Evolutionary conservation across 2,329 filamentous ascomycete genomes (phyloP).

Genomic region (Diaporthe australafricana): DNA sequence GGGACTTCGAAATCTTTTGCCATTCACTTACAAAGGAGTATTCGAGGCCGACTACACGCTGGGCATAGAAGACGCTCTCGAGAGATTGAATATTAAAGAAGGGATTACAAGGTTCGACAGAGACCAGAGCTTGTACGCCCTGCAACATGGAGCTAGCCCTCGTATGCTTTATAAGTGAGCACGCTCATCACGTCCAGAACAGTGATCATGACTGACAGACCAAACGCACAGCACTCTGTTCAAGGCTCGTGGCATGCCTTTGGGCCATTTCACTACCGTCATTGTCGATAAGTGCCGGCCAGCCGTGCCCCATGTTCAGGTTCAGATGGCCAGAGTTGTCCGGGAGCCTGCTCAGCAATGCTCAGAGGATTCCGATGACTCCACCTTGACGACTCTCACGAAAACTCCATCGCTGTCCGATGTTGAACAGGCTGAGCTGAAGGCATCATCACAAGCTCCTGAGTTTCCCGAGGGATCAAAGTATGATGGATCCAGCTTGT

Average conservation of each 20-base stretch:
- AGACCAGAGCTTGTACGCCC: not conserved
- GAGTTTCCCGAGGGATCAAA: not conserved
- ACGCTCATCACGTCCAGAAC: not conserved
- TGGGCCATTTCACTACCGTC: not conserved
- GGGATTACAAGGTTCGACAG: slow-evolving; percentile 26
- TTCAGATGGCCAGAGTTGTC: not conserved
- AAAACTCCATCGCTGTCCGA: not conserved
- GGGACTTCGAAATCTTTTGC: slow-evolving; percentile 21
- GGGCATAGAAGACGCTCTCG: not conserved
- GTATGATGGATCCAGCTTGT: not conserved
- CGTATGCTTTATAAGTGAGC: slow-evolving; percentile 25
- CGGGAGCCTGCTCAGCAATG: not conserved
- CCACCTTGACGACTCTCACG: not conserved
- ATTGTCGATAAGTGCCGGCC: not conserved
- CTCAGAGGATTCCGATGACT: not conserved
- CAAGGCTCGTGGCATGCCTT: slow-evolving; percentile 31
- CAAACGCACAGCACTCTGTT: not conserved
- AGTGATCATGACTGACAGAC: not conserved
- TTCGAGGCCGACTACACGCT: not conserved
- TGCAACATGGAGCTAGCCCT: not conserved
- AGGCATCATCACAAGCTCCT: not conserved
- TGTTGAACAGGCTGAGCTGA: not conserved
- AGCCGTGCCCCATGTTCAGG: not conserved
- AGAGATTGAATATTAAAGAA: slow-evolving; percentile 4
- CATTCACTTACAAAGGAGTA: slow-evolving; percentile 14